Evolutionary conservation across 2,329 filamentous ascomycete species (phyloP).

Genomic region (Penicillium psychrosexuale): DNA sequence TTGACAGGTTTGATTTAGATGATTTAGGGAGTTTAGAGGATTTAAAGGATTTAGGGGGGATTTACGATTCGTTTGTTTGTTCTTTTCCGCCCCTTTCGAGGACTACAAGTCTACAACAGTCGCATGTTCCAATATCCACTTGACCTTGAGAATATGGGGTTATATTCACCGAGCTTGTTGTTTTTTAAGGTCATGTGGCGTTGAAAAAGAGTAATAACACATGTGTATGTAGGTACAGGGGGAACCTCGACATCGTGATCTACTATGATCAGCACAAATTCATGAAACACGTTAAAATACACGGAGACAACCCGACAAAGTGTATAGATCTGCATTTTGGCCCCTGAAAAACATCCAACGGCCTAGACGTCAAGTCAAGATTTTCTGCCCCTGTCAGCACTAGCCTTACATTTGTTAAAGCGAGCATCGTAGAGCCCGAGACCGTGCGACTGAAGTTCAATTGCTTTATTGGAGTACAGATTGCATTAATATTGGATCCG

Average conservation of each 20-base stretch:
- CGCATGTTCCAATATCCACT: not conserved
- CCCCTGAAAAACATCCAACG: not conserved
- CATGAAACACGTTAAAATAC: not conserved
- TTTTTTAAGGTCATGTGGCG: not conserved
- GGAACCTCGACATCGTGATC: not conserved
- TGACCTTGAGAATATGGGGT: not conserved
- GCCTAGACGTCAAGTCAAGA: not conserved
- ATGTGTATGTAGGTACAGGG: not conserved
- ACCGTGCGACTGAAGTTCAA: not conserved
- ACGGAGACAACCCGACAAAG: not conserved
- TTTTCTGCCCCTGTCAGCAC: not conserved
- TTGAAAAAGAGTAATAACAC: not conserved
- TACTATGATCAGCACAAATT: not conserved
- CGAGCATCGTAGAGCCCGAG: not conserved
- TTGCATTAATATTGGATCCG: not conserved
- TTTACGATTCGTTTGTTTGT: not conserved
- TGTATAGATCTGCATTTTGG: not conserved
- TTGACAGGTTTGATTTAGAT: slow-evolving; percentile 9
- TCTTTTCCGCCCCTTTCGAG: not conserved
- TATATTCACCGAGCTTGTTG: slow-evolving; percentile 2
- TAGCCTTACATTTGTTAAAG: not conserved
- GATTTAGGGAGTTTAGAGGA: not conserved
- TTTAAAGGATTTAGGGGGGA: no score
- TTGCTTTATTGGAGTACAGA: not conserved
- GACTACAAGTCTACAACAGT: not conserved